These are phyloP conservation scores for Candida mattraensis DNA, from an alignment of 805 yeast species.

Conservation along the genomic window DNA sequence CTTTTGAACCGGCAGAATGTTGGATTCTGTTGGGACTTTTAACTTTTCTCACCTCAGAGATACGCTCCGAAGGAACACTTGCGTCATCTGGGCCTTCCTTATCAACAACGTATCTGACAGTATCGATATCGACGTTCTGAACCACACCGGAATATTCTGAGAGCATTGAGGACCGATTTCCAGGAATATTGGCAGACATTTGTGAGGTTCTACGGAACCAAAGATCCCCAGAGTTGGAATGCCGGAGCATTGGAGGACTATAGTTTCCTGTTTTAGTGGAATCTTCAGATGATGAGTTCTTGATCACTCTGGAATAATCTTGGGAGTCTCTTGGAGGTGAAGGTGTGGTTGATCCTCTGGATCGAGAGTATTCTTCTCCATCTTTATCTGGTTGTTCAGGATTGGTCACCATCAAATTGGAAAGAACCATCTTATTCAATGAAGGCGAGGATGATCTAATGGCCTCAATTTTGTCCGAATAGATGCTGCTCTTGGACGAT, in stretches of 20 bases:
- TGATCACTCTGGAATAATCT: slow-evolving; percentile 6
- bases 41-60: slow-evolving; percentile 22
- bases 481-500: neutral
- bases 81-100: slow-evolving; percentile 13
- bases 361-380: too few species aligned
- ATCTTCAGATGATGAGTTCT: slow-evolving; percentile 2
- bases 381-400: slow-evolving; percentile 1
- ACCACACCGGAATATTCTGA: slow-evolving; percentile 39
- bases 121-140: slow-evolving; percentile 37
- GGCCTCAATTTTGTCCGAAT: neutral
- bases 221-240: slow-evolving; percentile 2
- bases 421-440: neutral
- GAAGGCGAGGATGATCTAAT: slow-evolving; percentile 2
- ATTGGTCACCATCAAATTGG: neutral
- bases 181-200: slow-evolving; percentile 14
- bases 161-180: slow-evolving; percentile 32
- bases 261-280: slow-evolving; percentile 2
- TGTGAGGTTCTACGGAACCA: slow-evolving; percentile 7
- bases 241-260: slow-evolving; percentile 1
- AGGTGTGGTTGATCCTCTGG: slow-evolving; percentile 1
- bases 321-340: slow-evolving; percentile 11
- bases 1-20: slow-evolving; percentile 16
- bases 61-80: slow-evolving; percentile 15
- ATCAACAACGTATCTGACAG: slow-evolving; percentile 33
- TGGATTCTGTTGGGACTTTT: slow-evolving; percentile 15